These are phyloP conservation scores for Tuber indicum DNA, from an alignment of 495 filamentous ascomycete species.

Conservation along the genomic window DNA sequence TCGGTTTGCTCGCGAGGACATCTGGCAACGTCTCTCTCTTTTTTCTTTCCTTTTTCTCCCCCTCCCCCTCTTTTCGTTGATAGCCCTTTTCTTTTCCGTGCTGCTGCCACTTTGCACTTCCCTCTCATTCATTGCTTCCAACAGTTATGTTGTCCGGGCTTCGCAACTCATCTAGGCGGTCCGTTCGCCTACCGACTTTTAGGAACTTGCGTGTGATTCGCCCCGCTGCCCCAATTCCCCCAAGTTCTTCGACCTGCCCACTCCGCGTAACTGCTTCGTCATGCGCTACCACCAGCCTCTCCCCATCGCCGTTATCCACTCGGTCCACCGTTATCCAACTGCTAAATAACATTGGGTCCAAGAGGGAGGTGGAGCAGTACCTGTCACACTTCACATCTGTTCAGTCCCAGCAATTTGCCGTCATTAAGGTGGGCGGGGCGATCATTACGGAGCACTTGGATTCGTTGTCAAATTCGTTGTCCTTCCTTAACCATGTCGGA, in stretches of 20 bases:
- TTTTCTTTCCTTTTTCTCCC: neutral
- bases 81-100: neutral
- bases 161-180: conserved; percentile 36
- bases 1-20: neutral
- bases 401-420: conserved; percentile 94
- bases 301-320: conserved; percentile 49
- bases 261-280: conserved; percentile 22
- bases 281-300: conserved; percentile 14
- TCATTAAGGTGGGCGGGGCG: conserved; percentile 97
- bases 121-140: conserved; percentile 21
- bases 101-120: neutral
- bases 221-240: conserved; percentile 11
- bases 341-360: conserved; percentile 91
- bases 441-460: conserved; percentile 94
- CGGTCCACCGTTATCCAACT: conserved; percentile 88
- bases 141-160: conserved; percentile 34
- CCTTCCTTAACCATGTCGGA: conserved; percentile 91
- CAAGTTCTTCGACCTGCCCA: neutral
- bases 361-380: conserved; percentile 96
- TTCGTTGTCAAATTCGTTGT: conserved; percentile 76
- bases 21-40: neutral
- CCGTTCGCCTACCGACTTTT: conserved; percentile 20
- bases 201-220: conserved; percentile 16
- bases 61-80: conserved; percentile 9
- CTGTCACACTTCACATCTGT: conserved; percentile 96